Conservation (phyloP, 1,284 basidiomycete species). For the Heimioporus retisporus region DNA sequence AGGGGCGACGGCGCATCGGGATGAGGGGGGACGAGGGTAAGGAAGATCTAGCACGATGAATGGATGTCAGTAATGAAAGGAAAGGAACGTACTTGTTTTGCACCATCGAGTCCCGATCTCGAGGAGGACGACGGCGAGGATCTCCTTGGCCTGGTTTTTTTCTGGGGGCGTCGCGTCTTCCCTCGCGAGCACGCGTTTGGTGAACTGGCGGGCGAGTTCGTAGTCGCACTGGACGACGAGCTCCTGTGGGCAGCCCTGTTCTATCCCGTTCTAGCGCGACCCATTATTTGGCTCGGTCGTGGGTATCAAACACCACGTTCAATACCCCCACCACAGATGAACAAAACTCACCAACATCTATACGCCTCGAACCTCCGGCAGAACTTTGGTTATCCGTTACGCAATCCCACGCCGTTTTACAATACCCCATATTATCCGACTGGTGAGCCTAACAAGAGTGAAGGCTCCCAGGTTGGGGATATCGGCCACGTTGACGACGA, state of each 20-base stretch:
- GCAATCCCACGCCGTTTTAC: too few species aligned
- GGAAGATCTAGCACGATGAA: constrained; percentile 64
- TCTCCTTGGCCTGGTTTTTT: constrained; percentile 82
- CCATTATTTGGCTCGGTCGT: constrained; percentile 55
- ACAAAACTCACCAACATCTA: too few species aligned
- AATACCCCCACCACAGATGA: too few species aligned
- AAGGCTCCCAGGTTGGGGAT: too few species aligned
- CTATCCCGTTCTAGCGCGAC: constrained; percentile 67
- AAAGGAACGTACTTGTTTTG: constrained; percentile 67
- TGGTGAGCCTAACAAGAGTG: too few species aligned
- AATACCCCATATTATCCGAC: too few species aligned
- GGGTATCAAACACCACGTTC: too few species aligned
- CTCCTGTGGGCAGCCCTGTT: constrained; percentile 65
- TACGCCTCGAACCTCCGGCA: too few species aligned
- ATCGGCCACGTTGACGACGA: too few species aligned
- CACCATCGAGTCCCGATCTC: constrained; percentile 86
- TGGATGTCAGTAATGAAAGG: not conserved
- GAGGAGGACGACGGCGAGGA: constrained; percentile 81
- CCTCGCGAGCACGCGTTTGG: constrained; percentile 74
- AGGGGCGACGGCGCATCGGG: constrained; percentile 66
- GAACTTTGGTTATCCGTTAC: too few species aligned
- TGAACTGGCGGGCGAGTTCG: constrained; percentile 81
- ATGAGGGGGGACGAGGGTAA: constrained; percentile 69
- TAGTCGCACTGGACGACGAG: constrained; percentile 89
- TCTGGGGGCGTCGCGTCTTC: constrained; percentile 58